phyloP scores from a whole-genome alignment of 768 basidiomycete genomes.

The Trametes elegans region DNA sequence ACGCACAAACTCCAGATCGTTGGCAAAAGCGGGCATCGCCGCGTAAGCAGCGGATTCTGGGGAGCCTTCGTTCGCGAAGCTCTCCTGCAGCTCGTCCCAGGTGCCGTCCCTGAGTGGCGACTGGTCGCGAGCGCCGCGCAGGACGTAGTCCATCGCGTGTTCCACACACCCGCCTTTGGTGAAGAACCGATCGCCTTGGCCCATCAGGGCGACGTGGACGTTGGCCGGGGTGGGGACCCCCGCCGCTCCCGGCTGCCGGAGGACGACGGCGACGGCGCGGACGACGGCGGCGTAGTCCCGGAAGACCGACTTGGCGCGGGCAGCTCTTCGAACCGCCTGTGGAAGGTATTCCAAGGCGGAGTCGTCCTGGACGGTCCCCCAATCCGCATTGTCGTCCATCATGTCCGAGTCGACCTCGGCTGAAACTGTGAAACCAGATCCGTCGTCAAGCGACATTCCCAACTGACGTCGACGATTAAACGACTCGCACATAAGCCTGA shows the following conservation, averaged over 20 bases:
- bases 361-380: background rate
- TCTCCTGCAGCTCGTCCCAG: slow-evolving; percentile 1
- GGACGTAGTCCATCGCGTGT: slow-evolving; percentile 13
- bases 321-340: background rate
- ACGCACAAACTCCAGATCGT: slow-evolving; percentile 9
- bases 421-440: too few species aligned
- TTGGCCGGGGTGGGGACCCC: background rate
- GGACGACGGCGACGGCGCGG: background rate
- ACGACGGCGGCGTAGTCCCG: background rate
- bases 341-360: background rate
- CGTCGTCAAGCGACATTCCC: too few species aligned
- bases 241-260: background rate
- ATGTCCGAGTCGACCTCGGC: background rate
- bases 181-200: background rate
- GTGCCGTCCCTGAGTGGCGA: slow-evolving; percentile 5
- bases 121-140: background rate
- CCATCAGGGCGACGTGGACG: background rate
- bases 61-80: background rate
- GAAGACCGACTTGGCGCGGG: background rate
- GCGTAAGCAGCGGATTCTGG: background rate
- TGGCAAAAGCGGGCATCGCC: slow-evolving; percentile 9
- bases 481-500: slow-evolving; percentile 4
- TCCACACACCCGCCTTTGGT: background rate
- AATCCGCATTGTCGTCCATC: background rate
- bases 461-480: too few species aligned